Percentiles rank a stretch among this genome's conserved stretches.
Evolutionary conservation across 345 rosid genomes (phyloP).

Genomic region (Viola odorata): DNA sequence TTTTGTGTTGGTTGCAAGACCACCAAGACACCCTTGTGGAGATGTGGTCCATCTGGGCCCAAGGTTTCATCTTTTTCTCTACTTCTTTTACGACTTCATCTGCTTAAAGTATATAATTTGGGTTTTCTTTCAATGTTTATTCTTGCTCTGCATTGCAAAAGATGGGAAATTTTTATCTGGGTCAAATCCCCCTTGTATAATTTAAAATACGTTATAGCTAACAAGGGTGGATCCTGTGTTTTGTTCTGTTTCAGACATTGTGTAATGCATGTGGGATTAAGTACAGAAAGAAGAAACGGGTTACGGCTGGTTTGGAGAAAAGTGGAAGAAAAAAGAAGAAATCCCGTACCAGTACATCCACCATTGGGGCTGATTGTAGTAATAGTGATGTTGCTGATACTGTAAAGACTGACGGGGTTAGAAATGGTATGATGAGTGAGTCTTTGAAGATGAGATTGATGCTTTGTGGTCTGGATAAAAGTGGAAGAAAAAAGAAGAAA

Average conservation of each 20-base stretch:
- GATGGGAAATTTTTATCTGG: not conserved
- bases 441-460: slow-evolving; percentile 33
- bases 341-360: not conserved
- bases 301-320: slow-evolving; percentile 22
- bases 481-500: not conserved
- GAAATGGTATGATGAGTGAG: slow-evolving; percentile 14
- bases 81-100: not conserved
- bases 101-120: not conserved
- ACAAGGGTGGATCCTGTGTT: not conserved
- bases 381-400: not conserved
- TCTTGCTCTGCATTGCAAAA: not conserved
- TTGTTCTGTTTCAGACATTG: slow-evolving; percentile 42
- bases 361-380: not conserved
- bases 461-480: slow-evolving; percentile 17
- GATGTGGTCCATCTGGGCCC: slow-evolving; percentile 88
- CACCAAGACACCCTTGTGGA: slow-evolving; percentile 84
- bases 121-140: not conserved
- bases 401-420: not conserved
- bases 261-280: slow-evolving; percentile 97
- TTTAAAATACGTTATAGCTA: too few relatives aligned
- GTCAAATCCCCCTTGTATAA: not conserved
- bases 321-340: slow-evolving; percentile 16
- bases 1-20: slow-evolving; percentile 63
- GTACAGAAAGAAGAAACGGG: slow-evolving; percentile 46
- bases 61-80: slow-evolving; percentile 35